A percentile compares a stretch with the other conserved stretches of the same genome.
Evolutionary conservation across 768 basidiomycete genomes (phyloP).

Genomic region (Sporobolomyces roseus): DNA sequence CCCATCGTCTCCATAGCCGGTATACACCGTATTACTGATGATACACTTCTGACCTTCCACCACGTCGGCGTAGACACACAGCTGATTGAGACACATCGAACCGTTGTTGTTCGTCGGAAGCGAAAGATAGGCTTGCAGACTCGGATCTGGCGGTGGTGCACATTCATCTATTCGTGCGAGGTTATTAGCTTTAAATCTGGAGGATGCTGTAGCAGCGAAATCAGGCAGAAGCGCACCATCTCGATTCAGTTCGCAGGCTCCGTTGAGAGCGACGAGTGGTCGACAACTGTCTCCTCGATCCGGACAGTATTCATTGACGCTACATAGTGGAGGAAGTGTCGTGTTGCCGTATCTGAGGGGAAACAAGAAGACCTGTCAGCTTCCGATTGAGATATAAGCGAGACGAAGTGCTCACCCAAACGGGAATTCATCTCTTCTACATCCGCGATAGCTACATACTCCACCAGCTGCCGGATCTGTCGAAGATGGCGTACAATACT

Average conservation of each 20-base stretch:
- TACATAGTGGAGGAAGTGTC: constrained; percentile 17
- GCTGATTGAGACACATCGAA: constrained; percentile 17
- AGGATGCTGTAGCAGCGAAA: neutral
- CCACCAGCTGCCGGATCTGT: neutral
- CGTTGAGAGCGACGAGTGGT: neutral
- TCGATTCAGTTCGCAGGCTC: constrained; percentile 15
- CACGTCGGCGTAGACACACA: constrained; percentile 2
- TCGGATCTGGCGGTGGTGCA: neutral
- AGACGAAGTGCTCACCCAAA: constrained; percentile 13
- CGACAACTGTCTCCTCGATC: constrained; percentile 15
- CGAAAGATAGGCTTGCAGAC: neutral
- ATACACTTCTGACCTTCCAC: constrained; percentile 11
- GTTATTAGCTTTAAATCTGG: neutral
- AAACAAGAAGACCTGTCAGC: too few species aligned
- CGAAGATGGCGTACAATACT: constrained; percentile 2
- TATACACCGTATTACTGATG: constrained; percentile 10
- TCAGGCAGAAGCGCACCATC: neutral
- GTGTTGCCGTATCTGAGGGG: constrained; percentile 7
- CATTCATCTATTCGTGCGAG: constrained; percentile 2
- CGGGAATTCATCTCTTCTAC: constrained; percentile 16
- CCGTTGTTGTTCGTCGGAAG: constrained; percentile 10
- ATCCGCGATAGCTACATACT: neutral
- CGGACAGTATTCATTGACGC: neutral
- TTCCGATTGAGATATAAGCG: neutral
- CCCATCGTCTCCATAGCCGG: constrained; percentile 19